Conservation (phyloP, 2,329 filamentous ascomycete genomes). For the Phialophora macrospora region DNA sequence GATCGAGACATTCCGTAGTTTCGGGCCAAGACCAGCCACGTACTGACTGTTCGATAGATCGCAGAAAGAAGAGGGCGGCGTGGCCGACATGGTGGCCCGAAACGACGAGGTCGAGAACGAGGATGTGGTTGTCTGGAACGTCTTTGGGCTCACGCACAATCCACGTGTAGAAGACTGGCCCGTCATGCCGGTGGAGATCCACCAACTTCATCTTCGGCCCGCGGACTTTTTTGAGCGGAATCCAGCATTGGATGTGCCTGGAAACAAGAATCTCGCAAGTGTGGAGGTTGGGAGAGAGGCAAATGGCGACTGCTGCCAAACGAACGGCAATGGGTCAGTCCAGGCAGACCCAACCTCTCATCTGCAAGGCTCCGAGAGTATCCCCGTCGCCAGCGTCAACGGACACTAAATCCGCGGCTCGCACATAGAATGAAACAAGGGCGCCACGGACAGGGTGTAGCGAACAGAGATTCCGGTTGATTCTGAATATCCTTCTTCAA, state of each 20-base stretch:
- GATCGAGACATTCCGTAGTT: not conserved
- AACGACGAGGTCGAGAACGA: slow-evolving; percentile 50
- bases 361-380: slow-evolving; percentile 28
- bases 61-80: slow-evolving; percentile 50
- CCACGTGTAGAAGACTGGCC: slow-evolving; percentile 58
- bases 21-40: not conserved
- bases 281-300: slow-evolving; percentile 35
- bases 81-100: slow-evolving; percentile 50
- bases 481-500: not conserved
- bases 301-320: slow-evolving; percentile 29
- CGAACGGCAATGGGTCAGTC: slow-evolving; percentile 19
- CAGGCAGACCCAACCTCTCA: slow-evolving; percentile 26
- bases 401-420: slow-evolving; percentile 17
- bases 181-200: slow-evolving; percentile 55
- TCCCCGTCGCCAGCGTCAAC: slow-evolving; percentile 26
- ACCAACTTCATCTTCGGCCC: slow-evolving; percentile 54
- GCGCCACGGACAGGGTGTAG: not conserved
- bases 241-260: slow-evolving; percentile 59
- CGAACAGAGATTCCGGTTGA: not conserved
- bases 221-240: slow-evolving; percentile 60
- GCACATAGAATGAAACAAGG: not conserved
- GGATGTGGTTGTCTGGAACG: slow-evolving; percentile 57
- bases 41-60: slow-evolving; percentile 44
- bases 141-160: slow-evolving; percentile 58
- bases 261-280: slow-evolving; percentile 43